These are phyloP conservation scores for Perilla frutescens DNA, from an alignment of 257 asterid genomes.

Conservation along the genomic window DNA sequence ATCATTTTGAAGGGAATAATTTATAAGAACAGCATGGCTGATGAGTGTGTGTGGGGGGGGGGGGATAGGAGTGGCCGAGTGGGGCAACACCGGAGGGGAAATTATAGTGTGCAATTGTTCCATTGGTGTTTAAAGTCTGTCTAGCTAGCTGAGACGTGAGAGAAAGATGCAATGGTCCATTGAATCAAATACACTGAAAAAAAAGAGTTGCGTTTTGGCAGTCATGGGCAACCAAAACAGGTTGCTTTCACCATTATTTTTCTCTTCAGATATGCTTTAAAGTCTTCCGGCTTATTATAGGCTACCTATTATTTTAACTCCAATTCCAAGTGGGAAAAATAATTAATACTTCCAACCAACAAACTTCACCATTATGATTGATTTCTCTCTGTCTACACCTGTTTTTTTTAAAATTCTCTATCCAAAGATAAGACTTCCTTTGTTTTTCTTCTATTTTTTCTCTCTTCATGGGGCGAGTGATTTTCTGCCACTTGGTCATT, in stretches of 20 bases:
- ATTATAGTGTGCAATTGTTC: constrained; percentile 23
- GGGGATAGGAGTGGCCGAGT: background rate
- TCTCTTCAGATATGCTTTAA: constrained; percentile 19
- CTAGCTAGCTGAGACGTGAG: constrained; percentile 19
- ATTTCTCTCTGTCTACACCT: constrained; percentile 26
- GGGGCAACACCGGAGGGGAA: background rate
- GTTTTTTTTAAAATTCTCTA: constrained; percentile 13
- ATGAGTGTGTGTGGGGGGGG: background rate
- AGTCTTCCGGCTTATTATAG: constrained; percentile 31
- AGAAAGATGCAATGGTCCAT: constrained; percentile 23
- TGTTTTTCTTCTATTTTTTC: background rate
- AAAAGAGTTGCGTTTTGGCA: constrained; percentile 17
- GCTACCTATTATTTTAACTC: constrained; percentile 34
- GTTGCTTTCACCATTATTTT: constrained; percentile 53
- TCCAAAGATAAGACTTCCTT: background rate
- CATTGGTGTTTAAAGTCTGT: constrained; percentile 14
- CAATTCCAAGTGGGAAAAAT: constrained; percentile 41
- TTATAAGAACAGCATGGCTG: constrained; percentile 28
- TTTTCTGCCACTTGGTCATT: constrained; percentile 18
- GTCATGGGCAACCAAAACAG: constrained; percentile 53
- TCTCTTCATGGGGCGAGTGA: background rate
- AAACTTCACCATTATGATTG: constrained; percentile 25
- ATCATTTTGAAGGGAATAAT: background rate
- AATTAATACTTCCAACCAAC: constrained; percentile 40
- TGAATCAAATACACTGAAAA: constrained; percentile 23